phyloP scores from a whole-genome alignment of 371 early-diverging fungal genomes.

The Apophysomyces ossiformis region DNA sequence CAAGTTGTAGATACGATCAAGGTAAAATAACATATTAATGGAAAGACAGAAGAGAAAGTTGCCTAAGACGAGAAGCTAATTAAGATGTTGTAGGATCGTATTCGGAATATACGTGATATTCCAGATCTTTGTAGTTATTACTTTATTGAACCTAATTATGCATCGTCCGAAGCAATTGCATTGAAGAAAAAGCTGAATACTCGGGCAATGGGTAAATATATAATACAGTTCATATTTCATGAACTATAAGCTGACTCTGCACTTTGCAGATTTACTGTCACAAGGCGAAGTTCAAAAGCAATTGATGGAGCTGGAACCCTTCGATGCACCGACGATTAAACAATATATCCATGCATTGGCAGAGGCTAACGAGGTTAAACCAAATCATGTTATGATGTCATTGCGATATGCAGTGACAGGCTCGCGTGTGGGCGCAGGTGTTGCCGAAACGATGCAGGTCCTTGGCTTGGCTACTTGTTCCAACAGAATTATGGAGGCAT shows the following conservation, averaged over 20 bases:
- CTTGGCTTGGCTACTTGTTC: constrained; percentile 54
- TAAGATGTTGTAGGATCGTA: constrained; percentile 48
- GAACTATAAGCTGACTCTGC: background rate
- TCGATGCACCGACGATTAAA: constrained; percentile 38
- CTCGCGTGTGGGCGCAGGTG: constrained; percentile 66
- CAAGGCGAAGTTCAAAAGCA: constrained; percentile 17
- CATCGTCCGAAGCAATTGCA: constrained; percentile 48
- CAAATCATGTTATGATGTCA: constrained; percentile 66
- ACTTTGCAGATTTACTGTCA: constrained; percentile 20
- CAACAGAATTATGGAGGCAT: constrained; percentile 18
- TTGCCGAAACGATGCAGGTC: constrained; percentile 59
- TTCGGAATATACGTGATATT: constrained; percentile 63
- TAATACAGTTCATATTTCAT: background rate
- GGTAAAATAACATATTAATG: constrained; percentile 16
- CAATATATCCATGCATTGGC: constrained; percentile 34
- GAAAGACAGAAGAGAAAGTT: background rate
- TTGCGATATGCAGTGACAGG: constrained; percentile 69
- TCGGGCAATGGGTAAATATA: constrained; percentile 37
- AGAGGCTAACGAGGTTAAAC: constrained; percentile 35
- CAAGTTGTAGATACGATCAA: constrained; percentile 55
- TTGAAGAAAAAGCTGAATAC: constrained; percentile 55
- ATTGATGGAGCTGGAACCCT: constrained; percentile 25
- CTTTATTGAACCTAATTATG: constrained; percentile 60
- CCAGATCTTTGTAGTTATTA: constrained; percentile 61
- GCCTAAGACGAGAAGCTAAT: background rate